These are phyloP conservation scores for Sungouiella blattae DNA, from an alignment of 805 yeast species.

Conservation along the genomic window DNA sequence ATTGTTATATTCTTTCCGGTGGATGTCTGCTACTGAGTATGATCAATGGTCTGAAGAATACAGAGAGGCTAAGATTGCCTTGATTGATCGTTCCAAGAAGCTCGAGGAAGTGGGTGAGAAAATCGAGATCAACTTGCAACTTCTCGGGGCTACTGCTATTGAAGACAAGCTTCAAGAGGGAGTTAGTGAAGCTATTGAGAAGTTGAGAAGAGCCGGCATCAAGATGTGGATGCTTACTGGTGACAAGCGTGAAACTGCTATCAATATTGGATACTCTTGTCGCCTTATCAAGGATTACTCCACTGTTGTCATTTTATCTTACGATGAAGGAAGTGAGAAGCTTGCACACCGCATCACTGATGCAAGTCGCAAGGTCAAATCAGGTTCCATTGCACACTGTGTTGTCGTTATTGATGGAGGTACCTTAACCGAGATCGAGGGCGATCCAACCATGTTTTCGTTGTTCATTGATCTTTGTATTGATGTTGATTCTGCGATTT, in stretches of 20 bases:
- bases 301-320: slow-evolving; percentile 70
- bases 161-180: slow-evolving; percentile 96
- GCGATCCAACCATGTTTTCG: slow-evolving; percentile 66
- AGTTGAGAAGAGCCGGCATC: slow-evolving; percentile 87
- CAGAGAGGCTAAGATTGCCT: slow-evolving; percentile 71
- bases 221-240: slow-evolving; percentile 99
- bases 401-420: slow-evolving; percentile 96
- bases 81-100: slow-evolving; percentile 59
- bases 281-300: slow-evolving; percentile 90
- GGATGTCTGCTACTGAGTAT: slow-evolving; percentile 61
- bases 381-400: slow-evolving; percentile 83
- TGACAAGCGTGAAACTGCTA: slow-evolving; percentile 96
- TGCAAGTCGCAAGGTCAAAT: slow-evolving; percentile 67
- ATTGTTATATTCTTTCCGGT: slow-evolving; percentile 73
- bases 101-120: slow-evolving; percentile 70
- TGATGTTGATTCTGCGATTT: slow-evolving; percentile 83
- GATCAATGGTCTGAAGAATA: slow-evolving; percentile 64
- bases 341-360: slow-evolving; percentile 68
- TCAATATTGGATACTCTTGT: slow-evolving; percentile 94
- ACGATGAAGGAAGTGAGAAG: slow-evolving; percentile 46
- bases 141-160: slow-evolving; percentile 93
- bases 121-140: slow-evolving; percentile 64
- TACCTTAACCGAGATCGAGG: slow-evolving; percentile 69
- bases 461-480: slow-evolving; percentile 83
- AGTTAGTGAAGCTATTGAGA: slow-evolving; percentile 93